Evolutionary conservation across 192 early-diverging fungal genomes (phyloP), one percentile per base, ranked within the genome.

Genomic region (Phlyctochytrium bullatum): DNA sequence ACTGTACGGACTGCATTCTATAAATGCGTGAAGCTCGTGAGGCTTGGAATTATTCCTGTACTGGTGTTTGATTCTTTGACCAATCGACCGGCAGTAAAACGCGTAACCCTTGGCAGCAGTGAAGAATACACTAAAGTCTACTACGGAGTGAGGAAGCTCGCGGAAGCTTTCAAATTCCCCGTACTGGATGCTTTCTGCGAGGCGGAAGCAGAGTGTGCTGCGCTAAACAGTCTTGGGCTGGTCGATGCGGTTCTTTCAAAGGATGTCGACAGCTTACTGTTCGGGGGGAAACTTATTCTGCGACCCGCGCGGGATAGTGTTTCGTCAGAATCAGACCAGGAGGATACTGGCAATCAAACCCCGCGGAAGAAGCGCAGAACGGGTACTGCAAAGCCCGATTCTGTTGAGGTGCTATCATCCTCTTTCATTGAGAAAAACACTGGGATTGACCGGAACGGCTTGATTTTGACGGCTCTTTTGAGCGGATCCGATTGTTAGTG

Each of bases 391-490:
- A 14, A 6, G 20, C 6, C 6, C 10, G 40, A 6, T 14, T 47
- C 40, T 6, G 40, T 47, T 6, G 40, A 47, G 10, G 20, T 47
- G 6, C 20, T 47, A 47, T 47, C 40, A 20, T 6, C 40, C 6
- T 6, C 6, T 20, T 14, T 6, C 10, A 47, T 47, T 47, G 40
- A 47, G 20, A 20, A 47, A 20, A 6, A 47, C 40, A 14, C 20
- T 14, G 20, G 20, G 20, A 14, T 47, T 6, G 20, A 47, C 20
- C 40, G 20, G 20, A 47, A 47, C 20, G 40, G 40, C 40, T 47
- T 47, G 40, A 47, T 47, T 47, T 47, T 47, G 40, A 47, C 40
- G 10, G 40, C 40, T 47, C 40, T 47, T 14, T 47, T 47, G 40
- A 47, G 20, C 20, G 40, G 40, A 47, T 47, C 40, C 6, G 40